Conservation (phyloP, 257 asterid species). For the Nicotiana sylvestris region DNA sequence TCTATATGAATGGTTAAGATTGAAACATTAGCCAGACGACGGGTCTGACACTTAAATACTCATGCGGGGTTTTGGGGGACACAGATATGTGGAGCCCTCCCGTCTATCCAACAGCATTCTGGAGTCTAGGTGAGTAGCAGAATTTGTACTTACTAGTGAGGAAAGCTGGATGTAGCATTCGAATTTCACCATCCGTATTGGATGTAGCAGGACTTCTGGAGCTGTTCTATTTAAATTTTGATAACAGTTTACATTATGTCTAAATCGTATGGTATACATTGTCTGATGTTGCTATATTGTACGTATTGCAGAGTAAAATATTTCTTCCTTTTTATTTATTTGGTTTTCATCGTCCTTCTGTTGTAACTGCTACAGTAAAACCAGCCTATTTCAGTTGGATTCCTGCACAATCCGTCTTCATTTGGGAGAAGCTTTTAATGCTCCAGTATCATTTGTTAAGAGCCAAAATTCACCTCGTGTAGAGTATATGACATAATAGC, state of each 20-base stretch:
- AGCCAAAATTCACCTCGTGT: background rate
- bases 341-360: background rate
- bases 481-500: background rate
- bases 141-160: background rate
- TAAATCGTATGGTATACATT: background rate
- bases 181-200: background rate
- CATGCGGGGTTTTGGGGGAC: background rate
- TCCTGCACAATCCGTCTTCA: background rate
- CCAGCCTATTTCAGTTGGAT: background rate
- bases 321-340: background rate
- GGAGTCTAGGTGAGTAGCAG: background rate
- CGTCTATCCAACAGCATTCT: background rate
- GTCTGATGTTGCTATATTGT: background rate
- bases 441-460: background rate
- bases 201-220: background rate
- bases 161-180: background rate
- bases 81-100: background rate
- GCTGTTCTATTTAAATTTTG: background rate
- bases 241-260: background rate
- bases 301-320: background rate
- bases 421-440: background rate
- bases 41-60: background rate
- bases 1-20: background rate
- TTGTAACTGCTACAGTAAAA: background rate
- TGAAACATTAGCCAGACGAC: background rate